phyloP scores from a whole-genome alignment of 768 basidiomycete species.

The Phylloporus arenicola region DNA sequence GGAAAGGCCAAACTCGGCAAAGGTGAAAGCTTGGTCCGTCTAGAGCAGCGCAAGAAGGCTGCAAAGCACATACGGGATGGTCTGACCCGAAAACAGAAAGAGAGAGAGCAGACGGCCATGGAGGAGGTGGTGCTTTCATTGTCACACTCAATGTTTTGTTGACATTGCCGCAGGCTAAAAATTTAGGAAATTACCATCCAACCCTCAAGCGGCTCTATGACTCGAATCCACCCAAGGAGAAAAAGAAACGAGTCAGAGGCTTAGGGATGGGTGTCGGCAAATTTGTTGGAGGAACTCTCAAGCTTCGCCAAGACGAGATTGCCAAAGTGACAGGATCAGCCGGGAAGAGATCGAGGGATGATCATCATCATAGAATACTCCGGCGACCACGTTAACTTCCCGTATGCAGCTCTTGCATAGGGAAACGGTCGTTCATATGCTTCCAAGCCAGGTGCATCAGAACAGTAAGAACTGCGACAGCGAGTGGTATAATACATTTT shows the following conservation, averaged over 20 bases:
- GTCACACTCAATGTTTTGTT: not conserved
- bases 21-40: conserved; percentile 59
- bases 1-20: conserved; percentile 68
- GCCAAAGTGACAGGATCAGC: conserved; percentile 27
- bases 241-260: conserved; percentile 55
- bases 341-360: conserved; percentile 3
- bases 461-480: not conserved
- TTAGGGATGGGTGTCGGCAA: conserved; percentile 75
- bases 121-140: conserved; percentile 54
- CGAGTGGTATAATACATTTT: not conserved
- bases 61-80: conserved; percentile 71
- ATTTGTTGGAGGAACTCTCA: conserved; percentile 64
- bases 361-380: not conserved
- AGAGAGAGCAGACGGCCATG: conserved; percentile 47
- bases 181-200: conserved; percentile 81
- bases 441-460: not conserved
- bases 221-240: conserved; percentile 22
- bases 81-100: conserved; percentile 54
- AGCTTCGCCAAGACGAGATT: conserved; percentile 60
- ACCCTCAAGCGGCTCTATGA: conserved; percentile 65
- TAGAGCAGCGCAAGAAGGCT: conserved; percentile 63
- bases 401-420: not conserved
- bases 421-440: not conserved
- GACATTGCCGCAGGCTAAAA: conserved; percentile 56
- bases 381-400: conserved; percentile 4